These are phyloP conservation scores for Saxophila tyrrhenica DNA, from an alignment of 495 filamentous ascomycete species.

Conservation along the genomic window DNA sequence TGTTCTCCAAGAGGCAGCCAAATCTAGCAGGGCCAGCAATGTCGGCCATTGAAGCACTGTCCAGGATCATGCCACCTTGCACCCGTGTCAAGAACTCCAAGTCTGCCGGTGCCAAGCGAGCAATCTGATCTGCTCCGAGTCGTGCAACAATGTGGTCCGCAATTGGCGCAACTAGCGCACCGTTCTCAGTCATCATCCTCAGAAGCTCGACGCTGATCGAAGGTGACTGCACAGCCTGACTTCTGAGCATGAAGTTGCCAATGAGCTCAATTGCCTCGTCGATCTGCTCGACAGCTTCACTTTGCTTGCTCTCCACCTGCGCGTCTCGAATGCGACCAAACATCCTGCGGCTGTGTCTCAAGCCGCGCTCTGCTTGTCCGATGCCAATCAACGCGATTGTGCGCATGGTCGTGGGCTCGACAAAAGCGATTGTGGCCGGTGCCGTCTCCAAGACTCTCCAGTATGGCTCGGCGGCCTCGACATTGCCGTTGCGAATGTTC, in stretches of 20 bases:
- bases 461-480: slow-evolving; percentile 60
- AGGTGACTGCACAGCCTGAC: slow-evolving; percentile 38
- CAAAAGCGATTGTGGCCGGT: slow-evolving; percentile 37
- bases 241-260: slow-evolving; percentile 41
- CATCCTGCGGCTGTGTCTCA: slow-evolving; percentile 67
- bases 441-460: slow-evolving; percentile 53
- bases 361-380: slow-evolving; percentile 63
- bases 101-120: slow-evolving; percentile 43
- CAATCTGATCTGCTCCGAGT: slow-evolving; percentile 48
- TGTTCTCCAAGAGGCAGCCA: slow-evolving; percentile 48
- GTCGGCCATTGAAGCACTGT: slow-evolving; percentile 36
- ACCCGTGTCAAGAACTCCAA: slow-evolving; percentile 50
- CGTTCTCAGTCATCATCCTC: slow-evolving; percentile 66
- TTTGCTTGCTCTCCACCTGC: slow-evolving; percentile 28
- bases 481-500: slow-evolving; percentile 66
- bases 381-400: slow-evolving; percentile 69
- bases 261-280: slow-evolving; percentile 81
- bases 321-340: slow-evolving; percentile 63
- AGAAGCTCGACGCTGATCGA: slow-evolving; percentile 49
- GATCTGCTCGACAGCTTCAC: slow-evolving; percentile 59
- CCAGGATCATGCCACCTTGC: slow-evolving; percentile 50
- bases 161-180: slow-evolving; percentile 48
- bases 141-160: slow-evolving; percentile 51
- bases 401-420: slow-evolving; percentile 82
- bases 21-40: slow-evolving; percentile 48